Evolutionary conservation across 306 rosid genomes (phyloP), one percentile per base, ranked within the genome.

Genomic region (Cucumis hystrix): DNA sequence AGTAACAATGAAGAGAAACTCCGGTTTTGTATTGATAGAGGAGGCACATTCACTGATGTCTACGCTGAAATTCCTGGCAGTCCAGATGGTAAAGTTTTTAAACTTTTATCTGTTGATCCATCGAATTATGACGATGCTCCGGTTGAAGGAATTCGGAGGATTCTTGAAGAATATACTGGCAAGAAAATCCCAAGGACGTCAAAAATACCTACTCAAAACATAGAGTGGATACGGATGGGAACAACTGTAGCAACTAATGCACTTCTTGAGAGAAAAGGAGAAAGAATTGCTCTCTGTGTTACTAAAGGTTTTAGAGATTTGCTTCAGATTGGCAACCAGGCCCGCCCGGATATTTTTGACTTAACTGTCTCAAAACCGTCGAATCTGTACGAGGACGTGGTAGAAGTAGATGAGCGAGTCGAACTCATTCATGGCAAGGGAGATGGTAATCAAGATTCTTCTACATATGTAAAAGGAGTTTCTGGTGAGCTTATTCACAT

Each of bases 201-300:
- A 0, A 92, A 90, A 69, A 89, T 94, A 68, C 96, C 97, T 7
- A 92, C 97, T 0, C 91, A 89, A 80, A 91, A 85, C 83, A 92
- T 94, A 37, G 98, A 92, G 85, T 94, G 98, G 98, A 94, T 94
- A 80, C 84, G 98, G 82, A 94, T 94, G 97, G 98, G 98, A 57
- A 94, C 98, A 65, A 94, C 98, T 57, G 97, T 92, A 69, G 97
- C 97, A 3, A 94, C 97, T 17, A 94, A 94, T 85, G 97, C 98
- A 45, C 98, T 92, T 77, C 74, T 94, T 28, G 97, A 94, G 85
- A 86, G 95, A 33, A 91, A 88, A 78, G 98, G 97, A 80, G 97
- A 92, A 83, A 85, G 95, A 82, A 91, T 94, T 79, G 98, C 95
- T 11, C 88, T 91, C 30, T 92, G 98, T 83, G 97, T 94, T 72